These are phyloP conservation scores for Metschnikowia kunwiensis DNA, from an alignment of 805 yeast species.

Conservation along the genomic window DNA sequence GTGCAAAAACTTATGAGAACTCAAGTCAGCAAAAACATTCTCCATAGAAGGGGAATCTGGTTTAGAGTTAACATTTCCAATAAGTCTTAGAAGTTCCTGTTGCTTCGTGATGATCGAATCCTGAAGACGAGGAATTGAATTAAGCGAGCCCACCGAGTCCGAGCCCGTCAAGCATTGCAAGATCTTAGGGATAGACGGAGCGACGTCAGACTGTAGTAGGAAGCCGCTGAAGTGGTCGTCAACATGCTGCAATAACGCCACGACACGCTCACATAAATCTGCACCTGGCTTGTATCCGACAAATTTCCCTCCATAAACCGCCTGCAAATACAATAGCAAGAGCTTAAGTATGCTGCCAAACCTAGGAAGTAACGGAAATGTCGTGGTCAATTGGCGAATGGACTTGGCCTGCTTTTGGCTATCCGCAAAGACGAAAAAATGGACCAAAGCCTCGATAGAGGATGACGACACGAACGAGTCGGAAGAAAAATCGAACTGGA, in stretches of 20 bases:
- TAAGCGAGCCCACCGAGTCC: slow-evolving; percentile 1
- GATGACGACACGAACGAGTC: slow-evolving; percentile 42
- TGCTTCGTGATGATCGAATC: slow-evolving; percentile 51
- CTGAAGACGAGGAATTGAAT: slow-evolving; percentile 51
- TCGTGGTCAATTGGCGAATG: slow-evolving; percentile 19
- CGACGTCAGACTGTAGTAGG: slow-evolving; percentile 59
- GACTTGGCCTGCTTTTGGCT: slow-evolving; percentile 13
- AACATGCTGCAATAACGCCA: slow-evolving; percentile 53
- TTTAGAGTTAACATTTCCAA: slow-evolving; percentile 16
- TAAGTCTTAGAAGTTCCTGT: slow-evolving; percentile 30
- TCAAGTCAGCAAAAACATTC: slow-evolving; percentile 28
- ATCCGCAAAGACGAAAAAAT: slow-evolving; percentile 51
- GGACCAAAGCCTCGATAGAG: slow-evolving; percentile 71
- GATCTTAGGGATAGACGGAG: slow-evolving; percentile 54
- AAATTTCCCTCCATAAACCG: slow-evolving; percentile 26
- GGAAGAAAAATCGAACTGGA: slow-evolving; percentile 44
- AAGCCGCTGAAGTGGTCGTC: slow-evolving; percentile 64
- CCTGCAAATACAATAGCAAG: slow-evolving; percentile 17
- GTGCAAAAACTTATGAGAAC: slow-evolving; percentile 51
- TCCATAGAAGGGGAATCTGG: neutral
- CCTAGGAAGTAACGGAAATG: slow-evolving; percentile 36
- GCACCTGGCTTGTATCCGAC: slow-evolving; percentile 18
- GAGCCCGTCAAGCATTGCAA: slow-evolving; percentile 41
- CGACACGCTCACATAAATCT: slow-evolving; percentile 48
- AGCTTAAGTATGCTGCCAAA: slow-evolving; percentile 29